Base-by-base conservation (phyloP, 169 alveolate genomes). In the Eimeria acervulina region DNA sequence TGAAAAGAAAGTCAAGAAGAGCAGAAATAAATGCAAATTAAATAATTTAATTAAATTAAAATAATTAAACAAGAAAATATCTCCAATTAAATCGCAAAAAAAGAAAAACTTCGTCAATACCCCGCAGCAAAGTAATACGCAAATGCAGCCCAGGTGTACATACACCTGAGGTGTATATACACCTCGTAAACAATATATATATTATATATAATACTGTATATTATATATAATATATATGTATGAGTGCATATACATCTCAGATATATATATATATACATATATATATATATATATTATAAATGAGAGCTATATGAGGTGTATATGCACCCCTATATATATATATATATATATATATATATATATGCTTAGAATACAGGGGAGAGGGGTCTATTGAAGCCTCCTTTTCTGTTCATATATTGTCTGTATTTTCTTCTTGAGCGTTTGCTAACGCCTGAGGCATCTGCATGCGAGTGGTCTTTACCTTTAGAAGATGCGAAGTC, bases 331-430 rank as follows among this genome's bases (percentile, higher is more conserved):
- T 47, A 47, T 47, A 47, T 47, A 47, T 47, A 47, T 47, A 47
- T 47, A 47, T 47, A 47, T 47, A 47, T 47, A 47, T 47, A 47
- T 47, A 47, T 47, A 47, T 47, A 47, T 47, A 47, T 47, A 47
- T 47, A n/a, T 17, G 5, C n/a, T 63, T 93, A 97, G 74, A 97
- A 97, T 33, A 97, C 96, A n/a, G 99, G 99, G 38, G 99, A 98
- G 3, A 98, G 97, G 28, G 99, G 99, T 19, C 99, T 95, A 84
- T 98, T 98, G 96, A 98, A 98, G 28, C 99, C 99, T 26, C 99
- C 99, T 36, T 98, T 97, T 44, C 99, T 96, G 97, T 98, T 98
- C 99, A 98, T 98, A 95, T 98, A 98, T 95, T 98, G 99, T 52
- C 99, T 95, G 95, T 98, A 98, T 89, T 98, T 97, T 72, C 99